Evolutionary conservation across 2,329 filamentous ascomycete genomes (phyloP).

Genomic region (Seiridium unicorne): DNA sequence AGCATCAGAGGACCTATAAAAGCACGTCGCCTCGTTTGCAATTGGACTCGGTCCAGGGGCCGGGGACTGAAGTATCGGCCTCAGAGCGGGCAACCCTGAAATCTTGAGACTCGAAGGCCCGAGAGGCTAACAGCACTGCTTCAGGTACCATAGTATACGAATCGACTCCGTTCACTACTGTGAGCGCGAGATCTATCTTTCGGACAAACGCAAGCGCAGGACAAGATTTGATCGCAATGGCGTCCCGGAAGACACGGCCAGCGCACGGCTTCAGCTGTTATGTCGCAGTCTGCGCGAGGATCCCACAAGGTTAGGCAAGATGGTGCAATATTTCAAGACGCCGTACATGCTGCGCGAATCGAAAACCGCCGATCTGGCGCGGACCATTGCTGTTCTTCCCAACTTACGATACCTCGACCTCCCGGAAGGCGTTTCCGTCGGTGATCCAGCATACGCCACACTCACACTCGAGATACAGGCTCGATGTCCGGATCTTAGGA

Average conservation of each 20-base stretch:
- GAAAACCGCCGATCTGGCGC: slow-evolving; percentile 78
- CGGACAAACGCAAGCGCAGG: slow-evolving; percentile 73
- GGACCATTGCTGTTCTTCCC: slow-evolving; percentile 80
- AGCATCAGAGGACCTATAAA: background rate
- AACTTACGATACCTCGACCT: slow-evolving; percentile 88
- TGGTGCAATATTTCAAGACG: slow-evolving; percentile 79
- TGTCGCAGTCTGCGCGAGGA: slow-evolving; percentile 81
- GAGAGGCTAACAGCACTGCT: background rate
- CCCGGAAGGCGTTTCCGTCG: slow-evolving; percentile 81
- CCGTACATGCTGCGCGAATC: slow-evolving; percentile 95
- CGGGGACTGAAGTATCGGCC: too few relatives aligned
- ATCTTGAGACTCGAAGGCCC: background rate
- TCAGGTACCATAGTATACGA: slow-evolving; percentile 82
- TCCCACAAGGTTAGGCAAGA: slow-evolving; percentile 62
- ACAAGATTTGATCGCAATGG: slow-evolving; percentile 74
- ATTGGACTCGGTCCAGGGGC: background rate
- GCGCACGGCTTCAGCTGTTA: slow-evolving; percentile 73
- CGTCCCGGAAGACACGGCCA: slow-evolving; percentile 76
- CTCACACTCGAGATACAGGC: slow-evolving; percentile 82
- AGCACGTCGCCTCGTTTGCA: background rate
- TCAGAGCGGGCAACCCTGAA: too few relatives aligned
- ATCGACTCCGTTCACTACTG: slow-evolving; percentile 96
- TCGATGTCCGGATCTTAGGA: slow-evolving; percentile 78
- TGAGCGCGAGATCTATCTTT: slow-evolving; percentile 76
- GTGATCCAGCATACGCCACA: slow-evolving; percentile 72